Percentiles rank a stretch among this genome's conserved stretches.
These are phyloP conservation scores for Bipolaris bicolor DNA, from an alignment of 2,329 filamentous ascomycete species.

Conservation along the genomic window DNA sequence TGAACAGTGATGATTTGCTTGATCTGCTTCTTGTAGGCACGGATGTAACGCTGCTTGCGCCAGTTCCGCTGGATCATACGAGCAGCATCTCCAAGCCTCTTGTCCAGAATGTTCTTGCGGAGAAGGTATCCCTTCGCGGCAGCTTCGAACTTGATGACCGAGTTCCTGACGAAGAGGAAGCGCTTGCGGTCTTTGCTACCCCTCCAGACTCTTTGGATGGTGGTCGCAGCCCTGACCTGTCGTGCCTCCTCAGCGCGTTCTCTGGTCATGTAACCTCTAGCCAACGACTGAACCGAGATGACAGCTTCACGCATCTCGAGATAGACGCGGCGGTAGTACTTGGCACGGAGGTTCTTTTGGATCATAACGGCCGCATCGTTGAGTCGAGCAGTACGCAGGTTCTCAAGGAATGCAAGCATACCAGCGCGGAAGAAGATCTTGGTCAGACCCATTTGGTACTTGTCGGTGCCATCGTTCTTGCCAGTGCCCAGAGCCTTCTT, in stretches of 20 bases:
- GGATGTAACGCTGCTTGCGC: constrained; percentile 79
- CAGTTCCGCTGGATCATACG: constrained; percentile 89
- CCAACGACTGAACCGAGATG: constrained; percentile 77
- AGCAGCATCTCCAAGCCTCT: constrained; percentile 88
- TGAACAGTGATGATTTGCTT: constrained; percentile 89
- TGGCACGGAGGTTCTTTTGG: constrained; percentile 95
- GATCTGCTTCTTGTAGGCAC: constrained; percentile 85
- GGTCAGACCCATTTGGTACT: constrained; percentile 95
- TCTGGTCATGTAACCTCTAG: constrained; percentile 78
- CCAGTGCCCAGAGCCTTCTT: constrained; percentile 77
- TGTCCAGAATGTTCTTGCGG: constrained; percentile 91
- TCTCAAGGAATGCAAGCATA: constrained; percentile 98
- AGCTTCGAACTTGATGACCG: constrained; percentile 88
- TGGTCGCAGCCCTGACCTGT: constrained; percentile 84
- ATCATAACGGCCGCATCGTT: constrained; percentile 97
- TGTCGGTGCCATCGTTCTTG: constrained; percentile 74
- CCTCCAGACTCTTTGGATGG: constrained; percentile 94
- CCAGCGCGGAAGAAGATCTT: constrained; percentile 99
- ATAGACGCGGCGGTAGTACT: constrained; percentile 92
- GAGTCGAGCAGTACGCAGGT: constrained; percentile 84
- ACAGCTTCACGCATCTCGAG: constrained; percentile 84
- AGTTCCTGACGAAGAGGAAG: constrained; percentile 78
- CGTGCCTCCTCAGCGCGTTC: constrained; percentile 80
- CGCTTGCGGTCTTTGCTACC: constrained; percentile 86
- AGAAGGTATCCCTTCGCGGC: constrained; percentile 89